Conservation (phyloP, 2,329 filamentous ascomycete species). For the Botrytis deweyae region DNA sequence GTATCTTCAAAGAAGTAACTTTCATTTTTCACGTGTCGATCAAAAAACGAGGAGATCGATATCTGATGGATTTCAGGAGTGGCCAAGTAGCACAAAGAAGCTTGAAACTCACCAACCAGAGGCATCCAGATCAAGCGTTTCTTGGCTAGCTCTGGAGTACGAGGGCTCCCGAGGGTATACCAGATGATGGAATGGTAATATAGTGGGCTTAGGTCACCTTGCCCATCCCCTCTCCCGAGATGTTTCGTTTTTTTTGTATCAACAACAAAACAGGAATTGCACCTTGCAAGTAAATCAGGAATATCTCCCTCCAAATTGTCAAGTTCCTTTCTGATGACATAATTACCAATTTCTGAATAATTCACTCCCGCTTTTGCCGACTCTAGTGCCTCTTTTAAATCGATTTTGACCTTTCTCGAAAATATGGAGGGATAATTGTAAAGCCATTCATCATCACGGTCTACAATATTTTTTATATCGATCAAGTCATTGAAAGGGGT, state of each 20-base stretch:
- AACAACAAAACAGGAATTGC: neutral
- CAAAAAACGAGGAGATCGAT: neutral
- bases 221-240: accelerated
- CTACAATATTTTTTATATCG: neutral
- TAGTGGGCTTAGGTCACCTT: no score
- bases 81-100: neutral
- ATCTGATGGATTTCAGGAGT: neutral
- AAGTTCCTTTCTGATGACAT: neutral
- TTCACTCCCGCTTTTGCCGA: accelerated
- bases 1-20: neutral
- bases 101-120: neutral
- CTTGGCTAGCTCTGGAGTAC: neutral
- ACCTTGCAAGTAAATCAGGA: accelerated
- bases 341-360: neutral
- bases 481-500: neutral
- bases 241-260: neutral
- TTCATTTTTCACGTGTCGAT: neutral
- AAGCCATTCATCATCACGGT: neutral
- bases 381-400: neutral
- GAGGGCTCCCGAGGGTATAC: no score
- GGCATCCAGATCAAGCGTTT: neutral
- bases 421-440: neutral
- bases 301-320: accelerated
- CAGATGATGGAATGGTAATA: no score
- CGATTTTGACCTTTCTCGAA: neutral